These are phyloP conservation scores for Parathielavia appendiculata DNA, from an alignment of 495 filamentous ascomycete species.

Conservation along the genomic window DNA sequence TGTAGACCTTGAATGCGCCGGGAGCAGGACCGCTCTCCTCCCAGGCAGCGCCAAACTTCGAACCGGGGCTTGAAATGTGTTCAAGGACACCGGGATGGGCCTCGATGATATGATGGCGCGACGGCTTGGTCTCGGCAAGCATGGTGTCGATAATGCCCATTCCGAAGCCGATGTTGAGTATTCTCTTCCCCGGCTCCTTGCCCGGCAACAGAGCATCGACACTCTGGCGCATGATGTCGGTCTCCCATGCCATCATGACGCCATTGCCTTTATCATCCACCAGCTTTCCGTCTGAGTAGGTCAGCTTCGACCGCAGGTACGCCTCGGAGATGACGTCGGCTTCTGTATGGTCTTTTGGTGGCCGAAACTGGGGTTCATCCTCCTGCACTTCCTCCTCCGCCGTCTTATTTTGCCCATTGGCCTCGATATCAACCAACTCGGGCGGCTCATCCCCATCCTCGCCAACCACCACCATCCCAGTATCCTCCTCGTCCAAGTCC, in stretches of 20 bases:
- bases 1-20: slow-evolving; percentile 43
- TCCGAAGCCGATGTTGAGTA: slow-evolving; percentile 90
- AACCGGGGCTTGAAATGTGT: slow-evolving; percentile 49
- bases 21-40: slow-evolving; percentile 35
- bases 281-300: slow-evolving; percentile 66
- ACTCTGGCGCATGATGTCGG: slow-evolving; percentile 76
- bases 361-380: slow-evolving; percentile 31
- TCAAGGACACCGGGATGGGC: slow-evolving; percentile 78
- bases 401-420: slow-evolving; percentile 19
- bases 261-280: slow-evolving; percentile 78
- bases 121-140: slow-evolving; percentile 64
- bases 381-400: slow-evolving; percentile 11
- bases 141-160: slow-evolving; percentile 94
- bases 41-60: slow-evolving; percentile 45
- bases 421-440: slow-evolving; percentile 25
- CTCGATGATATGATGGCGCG: slow-evolving; percentile 81
- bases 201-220: slow-evolving; percentile 47
- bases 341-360: slow-evolving; percentile 29
- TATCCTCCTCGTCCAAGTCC: slow-evolving; percentile 23
- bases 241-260: slow-evolving; percentile 98
- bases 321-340: slow-evolving; percentile 55
- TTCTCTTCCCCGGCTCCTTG: slow-evolving; percentile 52
- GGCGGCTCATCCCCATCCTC: slow-evolving; percentile 42
- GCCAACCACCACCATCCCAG: slow-evolving; percentile 25
- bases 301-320: slow-evolving; percentile 74